A percentile compares a stretch with the other conserved stretches of the same genome.
These are phyloP conservation scores for Diaporthe sp. DNA, from an alignment of 2,329 filamentous ascomycete species.

Conservation along the genomic window DNA sequence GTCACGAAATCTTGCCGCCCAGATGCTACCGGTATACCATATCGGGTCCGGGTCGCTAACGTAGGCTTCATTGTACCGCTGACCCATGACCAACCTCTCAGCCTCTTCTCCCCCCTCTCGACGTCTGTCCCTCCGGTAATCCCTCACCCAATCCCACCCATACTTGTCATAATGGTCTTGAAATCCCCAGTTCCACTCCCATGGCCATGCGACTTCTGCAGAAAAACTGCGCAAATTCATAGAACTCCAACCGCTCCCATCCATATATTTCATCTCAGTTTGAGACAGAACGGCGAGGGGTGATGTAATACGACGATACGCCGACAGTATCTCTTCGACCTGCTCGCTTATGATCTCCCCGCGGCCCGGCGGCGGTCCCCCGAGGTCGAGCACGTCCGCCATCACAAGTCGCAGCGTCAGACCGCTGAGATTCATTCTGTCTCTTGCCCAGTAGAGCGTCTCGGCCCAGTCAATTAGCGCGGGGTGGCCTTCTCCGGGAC, in stretches of 20 bases:
- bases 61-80: neutral
- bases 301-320: neutral
- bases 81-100: neutral
- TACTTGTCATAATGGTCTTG: neutral
- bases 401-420: neutral
- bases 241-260: neutral
- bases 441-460: neutral
- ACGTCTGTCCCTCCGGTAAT: neutral
- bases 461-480: conserved; percentile 2
- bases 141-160: neutral
- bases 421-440: neutral
- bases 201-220: neutral
- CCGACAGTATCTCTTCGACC: neutral
- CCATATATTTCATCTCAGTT: neutral
- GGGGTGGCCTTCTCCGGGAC: neutral
- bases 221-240: neutral
- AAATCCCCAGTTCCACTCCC: neutral
- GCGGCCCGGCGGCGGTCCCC: neutral
- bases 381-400: neutral
- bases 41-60: neutral
- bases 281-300: neutral
- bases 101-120: neutral
- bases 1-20: neutral
- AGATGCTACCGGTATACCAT: neutral
- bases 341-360: neutral